Base-by-base conservation (phyloP, 345 rosid genomes). In the Rhodomyrtus tomentosa region DNA sequence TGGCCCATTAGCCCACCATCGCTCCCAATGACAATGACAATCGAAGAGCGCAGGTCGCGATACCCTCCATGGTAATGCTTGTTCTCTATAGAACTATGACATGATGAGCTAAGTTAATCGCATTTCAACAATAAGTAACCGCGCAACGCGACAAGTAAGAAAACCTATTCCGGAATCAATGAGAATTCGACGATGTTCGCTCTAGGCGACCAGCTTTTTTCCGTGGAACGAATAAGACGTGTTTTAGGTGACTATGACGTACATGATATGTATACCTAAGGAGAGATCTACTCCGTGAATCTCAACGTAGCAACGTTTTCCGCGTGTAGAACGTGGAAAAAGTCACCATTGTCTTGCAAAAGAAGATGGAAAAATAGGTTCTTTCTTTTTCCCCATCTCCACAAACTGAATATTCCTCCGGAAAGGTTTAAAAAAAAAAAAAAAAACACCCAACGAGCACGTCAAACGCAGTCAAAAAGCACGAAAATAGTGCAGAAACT, bases 121-220 rank as follows among this genome's bases (percentile, higher is more conserved):
- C 24, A 32, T 68, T 21, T 32, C 0, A 1, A 0, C 36, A 18
- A 1, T 8, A 38, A 68, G 45, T 0, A 0, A 16, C 21, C 73
- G 10, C 6, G 73, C 36, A 11, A 32, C 42, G 4, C 7, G 10
- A 62, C 20, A 29, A 29, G 11, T 52, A 52, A 52, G 7, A 50
- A 51, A 51, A 51, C 7, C 20, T 5, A 5, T 15, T 16, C 6
- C 6, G 53, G 7, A 52, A 52, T 52, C 8, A 16, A 5, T 25
- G 10, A 53, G 22, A 53, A 5, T 53, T 53, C 3, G 25, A 3
- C 10, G 55, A 53, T 53, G 21, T 54, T 22, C 58, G 9, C 24
- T 7, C 58, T 22, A 22, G 24, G 22, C 7, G 8, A 20, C 24
- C 7, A 53, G 55, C 3, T 53, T 53, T 18, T 53, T 7, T 7